These are phyloP conservation scores for Monosporascus sp. DNA, from an alignment of 2,329 filamentous ascomycete species.

Conservation along the genomic window DNA sequence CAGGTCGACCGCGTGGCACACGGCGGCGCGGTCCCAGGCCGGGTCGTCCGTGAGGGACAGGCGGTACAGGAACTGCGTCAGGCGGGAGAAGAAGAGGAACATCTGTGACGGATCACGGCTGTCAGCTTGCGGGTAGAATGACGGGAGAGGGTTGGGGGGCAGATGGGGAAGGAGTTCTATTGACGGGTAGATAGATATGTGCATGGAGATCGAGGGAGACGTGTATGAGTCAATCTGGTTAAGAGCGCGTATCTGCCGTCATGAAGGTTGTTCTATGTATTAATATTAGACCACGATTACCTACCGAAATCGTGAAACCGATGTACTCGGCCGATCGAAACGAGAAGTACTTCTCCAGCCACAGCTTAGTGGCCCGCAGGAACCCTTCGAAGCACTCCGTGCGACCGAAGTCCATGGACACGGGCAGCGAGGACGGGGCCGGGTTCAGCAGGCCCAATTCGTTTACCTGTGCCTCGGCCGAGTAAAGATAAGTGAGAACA, in stretches of 20 bases:
- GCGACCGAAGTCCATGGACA: constrained; percentile 8
- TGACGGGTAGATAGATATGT: too few relatives aligned
- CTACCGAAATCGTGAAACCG: constrained; percentile 17
- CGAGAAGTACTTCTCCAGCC: constrained; percentile 19
- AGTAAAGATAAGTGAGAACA: constrained; percentile 29
- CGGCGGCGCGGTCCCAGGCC: constrained; percentile 19
- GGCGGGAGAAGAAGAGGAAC: constrained; percentile 20
- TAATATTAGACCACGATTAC: background rate
- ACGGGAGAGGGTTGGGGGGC: background rate
- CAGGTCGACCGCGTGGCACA: constrained; percentile 14
- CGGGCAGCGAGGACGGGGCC: background rate
- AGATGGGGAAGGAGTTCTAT: background rate
- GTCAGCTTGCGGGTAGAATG: background rate
- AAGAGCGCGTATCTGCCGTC: too few relatives aligned
- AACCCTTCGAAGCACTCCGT: constrained; percentile 18
- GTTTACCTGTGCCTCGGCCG: constrained; percentile 32
- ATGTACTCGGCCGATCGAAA: constrained; percentile 14
- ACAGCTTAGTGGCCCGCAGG: constrained; percentile 16
- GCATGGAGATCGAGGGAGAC: too few relatives aligned
- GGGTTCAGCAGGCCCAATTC: constrained; percentile 27
- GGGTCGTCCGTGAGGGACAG: constrained; percentile 22
- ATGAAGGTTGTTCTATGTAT: too few relatives aligned
- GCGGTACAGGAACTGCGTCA: constrained; percentile 23
- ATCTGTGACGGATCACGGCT: background rate
- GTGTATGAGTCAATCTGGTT: too few relatives aligned